Evolutionary conservation across 2,329 filamentous ascomycete species (phyloP), one percentile per base, ranked within the genome.

Genomic region (Calonectria henricotiae): DNA sequence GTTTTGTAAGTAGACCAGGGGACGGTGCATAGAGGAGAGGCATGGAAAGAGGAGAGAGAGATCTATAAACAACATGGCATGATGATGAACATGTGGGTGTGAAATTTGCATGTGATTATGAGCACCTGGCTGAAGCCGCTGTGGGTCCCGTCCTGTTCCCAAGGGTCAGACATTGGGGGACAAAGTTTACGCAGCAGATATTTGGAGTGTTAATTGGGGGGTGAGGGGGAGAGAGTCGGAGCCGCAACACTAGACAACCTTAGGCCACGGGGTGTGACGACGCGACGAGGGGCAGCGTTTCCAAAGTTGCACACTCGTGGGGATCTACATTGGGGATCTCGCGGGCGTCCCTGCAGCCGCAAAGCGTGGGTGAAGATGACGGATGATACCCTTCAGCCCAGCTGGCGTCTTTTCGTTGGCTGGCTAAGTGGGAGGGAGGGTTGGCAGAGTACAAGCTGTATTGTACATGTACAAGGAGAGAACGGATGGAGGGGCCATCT

Each of bases 41-140:
- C 11, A 20, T 37, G 51, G 32, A 20, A 68, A 51, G 68, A 71
- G 68, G 55, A 74, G 64, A 73, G 39, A 62, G 67, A 47, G 72
- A 61, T 60, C 66, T 4, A 23, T 60, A 58, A 43, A 43, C 51
- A 58, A 63, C 49, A 71, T 62, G 58, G n/a, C 32, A 46, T 55
- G 27, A 46, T 55, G 27, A 62, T 58, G 20, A 27, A 46, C 54
- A 65, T 64, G 65, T 64, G 51, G 20, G 7, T 47, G 51, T 25
- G n/a, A 43, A 47, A 35, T 73, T 76, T 69, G 66, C 75, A 77
- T 77, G 75, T 77, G 75, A 77, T 71, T 65, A 27, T 62, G 61
- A 73, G 43, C 55, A 65, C 43, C n/a, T 55, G 44, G 51, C 44
- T 58, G 61, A 67, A 47, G 46, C 30, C 20, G 41, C 4, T 73